phyloP scores from a whole-genome alignment of 257 asterid species.

The Nicotiana attenuata region DNA sequence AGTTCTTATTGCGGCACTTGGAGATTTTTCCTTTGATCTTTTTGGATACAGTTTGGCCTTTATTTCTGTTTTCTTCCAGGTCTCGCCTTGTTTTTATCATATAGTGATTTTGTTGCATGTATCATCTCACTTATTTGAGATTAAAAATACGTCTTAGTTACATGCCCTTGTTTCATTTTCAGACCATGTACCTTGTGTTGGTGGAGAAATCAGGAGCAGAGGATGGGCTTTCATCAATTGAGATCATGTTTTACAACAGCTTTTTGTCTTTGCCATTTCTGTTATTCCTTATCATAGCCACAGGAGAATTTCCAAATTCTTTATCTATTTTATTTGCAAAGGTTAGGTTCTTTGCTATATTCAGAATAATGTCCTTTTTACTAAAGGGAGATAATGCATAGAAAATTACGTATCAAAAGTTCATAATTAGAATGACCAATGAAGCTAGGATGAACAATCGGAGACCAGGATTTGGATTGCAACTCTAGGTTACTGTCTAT shows the following conservation, averaged over 20 bases:
- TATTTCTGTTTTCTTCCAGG: slow-evolving; percentile 95
- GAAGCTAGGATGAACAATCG: not conserved
- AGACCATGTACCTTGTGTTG: slow-evolving; percentile 98
- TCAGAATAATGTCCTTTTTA: not conserved
- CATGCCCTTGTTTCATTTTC: slow-evolving; percentile 20
- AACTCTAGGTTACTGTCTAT: not conserved
- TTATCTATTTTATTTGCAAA: slow-evolving; percentile 55
- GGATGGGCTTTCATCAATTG: slow-evolving; percentile 90
- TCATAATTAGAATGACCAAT: not conserved
- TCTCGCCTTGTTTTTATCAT: slow-evolving; percentile 21
- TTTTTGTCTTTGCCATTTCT: slow-evolving; percentile 82
- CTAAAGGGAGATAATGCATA: not conserved
- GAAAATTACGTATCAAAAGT: not conserved
- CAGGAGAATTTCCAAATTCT: slow-evolving; percentile 90
- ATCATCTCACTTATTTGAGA: not conserved
- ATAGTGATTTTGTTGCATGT: not conserved
- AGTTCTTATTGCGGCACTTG: slow-evolving; percentile 87
- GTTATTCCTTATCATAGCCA: slow-evolving; percentile 72
- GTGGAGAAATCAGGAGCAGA: slow-evolving; percentile 98
- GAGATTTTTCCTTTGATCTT: slow-evolving; percentile 96
- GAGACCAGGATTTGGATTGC: not conserved
- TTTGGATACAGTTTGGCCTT: slow-evolving; percentile 88
- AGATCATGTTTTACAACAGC: slow-evolving; percentile 90
- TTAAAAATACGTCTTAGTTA: not conserved
- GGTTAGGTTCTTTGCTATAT: slow-evolving; percentile 42